phyloP scores from a whole-genome alignment of 2,329 filamentous ascomycete genomes.

The Reticulascus tulasneorum region DNA sequence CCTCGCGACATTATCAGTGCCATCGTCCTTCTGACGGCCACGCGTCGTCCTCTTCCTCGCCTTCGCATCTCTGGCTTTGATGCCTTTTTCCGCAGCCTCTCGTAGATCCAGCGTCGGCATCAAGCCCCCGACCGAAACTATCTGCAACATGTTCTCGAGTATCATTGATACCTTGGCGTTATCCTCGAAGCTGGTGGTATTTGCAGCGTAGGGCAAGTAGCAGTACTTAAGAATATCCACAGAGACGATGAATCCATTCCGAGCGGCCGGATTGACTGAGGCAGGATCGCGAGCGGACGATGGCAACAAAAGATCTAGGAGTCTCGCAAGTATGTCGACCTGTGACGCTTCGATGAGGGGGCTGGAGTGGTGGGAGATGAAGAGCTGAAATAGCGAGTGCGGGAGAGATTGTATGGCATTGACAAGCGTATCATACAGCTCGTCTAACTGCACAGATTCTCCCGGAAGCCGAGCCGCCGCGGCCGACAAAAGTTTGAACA shows the following conservation, averaged over 20 bases:
- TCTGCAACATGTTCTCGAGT: slow-evolving; percentile 60
- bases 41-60: slow-evolving; percentile 25
- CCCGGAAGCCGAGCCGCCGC: slow-evolving; percentile 41
- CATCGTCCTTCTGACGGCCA: slow-evolving; percentile 28
- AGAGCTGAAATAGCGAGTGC: slow-evolving; percentile 51
- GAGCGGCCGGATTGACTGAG: slow-evolving; percentile 30
- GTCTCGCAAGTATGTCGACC: slow-evolving; percentile 17
- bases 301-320: slow-evolving; percentile 42
- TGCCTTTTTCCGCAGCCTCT: slow-evolving; percentile 39
- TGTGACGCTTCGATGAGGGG: slow-evolving; percentile 2
- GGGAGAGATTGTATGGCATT: slow-evolving; percentile 56
- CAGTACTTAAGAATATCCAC: slow-evolving; percentile 47
- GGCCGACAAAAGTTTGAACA: slow-evolving; percentile 54
- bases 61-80: slow-evolving; percentile 45
- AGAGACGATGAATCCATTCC: slow-evolving; percentile 36
- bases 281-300: slow-evolving; percentile 35
- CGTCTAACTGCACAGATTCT: slow-evolving; percentile 36
- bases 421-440: slow-evolving; percentile 57
- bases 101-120: slow-evolving; percentile 33
- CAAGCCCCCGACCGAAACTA: slow-evolving; percentile 37
- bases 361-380: slow-evolving; percentile 34
- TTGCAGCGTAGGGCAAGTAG: slow-evolving; percentile 64
- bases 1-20: slow-evolving; percentile 28
- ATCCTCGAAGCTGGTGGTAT: slow-evolving; percentile 55
- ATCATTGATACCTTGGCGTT: slow-evolving; percentile 71